Evolutionary conservation across 2,329 filamentous ascomycete species (phyloP), one percentile per base, ranked within the genome.

Genomic region (Ustulina deusta): DNA sequence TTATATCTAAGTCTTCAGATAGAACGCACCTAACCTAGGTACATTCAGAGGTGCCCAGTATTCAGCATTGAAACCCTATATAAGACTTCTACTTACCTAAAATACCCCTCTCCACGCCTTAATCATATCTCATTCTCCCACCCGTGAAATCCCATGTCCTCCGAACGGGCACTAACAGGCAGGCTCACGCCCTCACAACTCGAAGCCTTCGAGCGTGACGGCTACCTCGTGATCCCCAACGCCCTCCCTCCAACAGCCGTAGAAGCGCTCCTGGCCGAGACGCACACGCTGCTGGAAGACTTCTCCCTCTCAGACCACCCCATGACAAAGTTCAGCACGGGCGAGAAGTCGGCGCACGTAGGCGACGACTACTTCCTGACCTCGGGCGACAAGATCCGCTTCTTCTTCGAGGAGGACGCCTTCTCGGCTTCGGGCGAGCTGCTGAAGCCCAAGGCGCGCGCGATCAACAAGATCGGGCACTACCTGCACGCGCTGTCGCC

Each of bases 381-480:
- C 1, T 96, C 92, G 2, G 94, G 93, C 69, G 93, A 98, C 84
- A 95, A 97, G 82, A 84, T 98, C 69, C 91, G 94, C 67, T 98
- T 97, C 86, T 98, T 98, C 86, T 97, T 98, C 80, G 95, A 98
- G 81, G 93, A 97, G 81, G 94, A 96, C 80, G 95, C 95, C 71
- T 95, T 97, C 79, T 84, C 90, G 75, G 73, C 83, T 10, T 78
- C 79, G 0, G 91, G 92, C 44, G 81, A 83, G 1, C 87, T 98
- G 3, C 83, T 82, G 11, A 94, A 94, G 74, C 93, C 94, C 44
- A 97, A 97, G 79, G 84, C 91, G 69, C 87, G 86, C 61, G 93
- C 96, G 62, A 92, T 99, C 77, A 99, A 98, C 84, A 93, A 94
- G 81, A 93, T 94, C 76, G 91, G 93, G 2, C 91, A 97, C 78